Percentiles rank a stretch among this genome's conserved stretches.
Evolutionary conservation across 768 basidiomycete genomes (phyloP).

Genomic region (Boletus speciosus): DNA sequence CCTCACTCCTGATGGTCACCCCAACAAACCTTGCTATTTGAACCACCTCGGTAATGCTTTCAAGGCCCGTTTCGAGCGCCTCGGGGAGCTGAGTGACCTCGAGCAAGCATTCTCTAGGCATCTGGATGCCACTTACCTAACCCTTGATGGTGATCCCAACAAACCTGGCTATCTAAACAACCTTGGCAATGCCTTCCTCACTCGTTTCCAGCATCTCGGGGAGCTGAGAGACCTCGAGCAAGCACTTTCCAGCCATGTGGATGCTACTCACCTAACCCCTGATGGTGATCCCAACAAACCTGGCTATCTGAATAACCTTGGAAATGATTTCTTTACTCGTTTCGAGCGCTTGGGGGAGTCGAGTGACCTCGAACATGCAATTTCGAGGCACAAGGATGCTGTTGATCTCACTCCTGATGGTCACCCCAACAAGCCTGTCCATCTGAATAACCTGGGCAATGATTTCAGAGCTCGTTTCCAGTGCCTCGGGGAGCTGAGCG

Average conservation of each 20-base stretch:
- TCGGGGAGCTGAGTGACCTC: neutral
- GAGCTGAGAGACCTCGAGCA: neutral
- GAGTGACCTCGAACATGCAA: neutral
- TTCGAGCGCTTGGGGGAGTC: neutral
- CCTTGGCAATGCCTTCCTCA: neutral
- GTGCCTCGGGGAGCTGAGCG: neutral
- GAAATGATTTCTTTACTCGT: neutral
- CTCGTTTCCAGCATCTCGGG: neutral
- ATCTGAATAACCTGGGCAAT: neutral
- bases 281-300: neutral
- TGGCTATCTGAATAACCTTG: neutral
- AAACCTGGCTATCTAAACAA: neutral
- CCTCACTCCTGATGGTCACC: neutral
- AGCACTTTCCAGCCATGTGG: too few species aligned
- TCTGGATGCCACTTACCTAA: neutral
- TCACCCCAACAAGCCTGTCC: neutral
- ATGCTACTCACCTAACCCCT: neutral
- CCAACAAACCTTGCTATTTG: neutral
- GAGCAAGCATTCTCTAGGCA: neutral
- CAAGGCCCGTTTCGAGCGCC: neutral
- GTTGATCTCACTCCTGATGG: neutral
- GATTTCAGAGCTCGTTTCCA: neutral
- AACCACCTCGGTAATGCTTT: neutral
- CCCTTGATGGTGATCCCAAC: neutral
- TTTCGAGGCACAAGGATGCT: neutral